Evolutionary conservation across 1,284 basidiomycete species (phyloP).

Genomic region (Trichosporon sp.): DNA sequence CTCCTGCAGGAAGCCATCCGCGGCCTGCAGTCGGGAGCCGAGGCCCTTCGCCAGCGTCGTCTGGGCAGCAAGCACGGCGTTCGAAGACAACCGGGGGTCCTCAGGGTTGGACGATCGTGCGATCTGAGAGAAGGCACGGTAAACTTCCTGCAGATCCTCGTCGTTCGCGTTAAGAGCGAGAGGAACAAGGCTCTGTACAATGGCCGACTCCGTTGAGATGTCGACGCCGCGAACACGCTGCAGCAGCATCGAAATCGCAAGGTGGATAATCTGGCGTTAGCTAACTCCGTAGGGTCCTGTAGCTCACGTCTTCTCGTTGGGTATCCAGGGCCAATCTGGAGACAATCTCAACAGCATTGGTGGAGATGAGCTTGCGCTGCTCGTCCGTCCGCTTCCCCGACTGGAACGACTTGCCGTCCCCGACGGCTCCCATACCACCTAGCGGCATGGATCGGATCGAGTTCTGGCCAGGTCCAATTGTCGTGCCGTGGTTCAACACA

Average conservation of each 20-base stretch:
- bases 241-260: slow-evolving; percentile 88
- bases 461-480: slow-evolving; percentile 33
- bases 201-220: slow-evolving; percentile 82
- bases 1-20: slow-evolving; percentile 79
- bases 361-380: slow-evolving; percentile 78
- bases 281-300: slow-evolving; percentile 9
- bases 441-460: slow-evolving; percentile 39
- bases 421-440: slow-evolving; percentile 7
- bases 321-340: slow-evolving; percentile 81
- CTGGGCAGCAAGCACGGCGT: slow-evolving; percentile 85
- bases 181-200: slow-evolving; percentile 87
- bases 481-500: slow-evolving; percentile 74
- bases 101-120: slow-evolving; percentile 81
- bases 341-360: slow-evolving; percentile 87
- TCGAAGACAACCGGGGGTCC: slow-evolving; percentile 80
- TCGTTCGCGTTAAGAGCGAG: slow-evolving; percentile 78
- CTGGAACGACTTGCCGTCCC: slow-evolving; percentile 18
- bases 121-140: slow-evolving; percentile 80
- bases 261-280: slow-evolving; percentile 67
- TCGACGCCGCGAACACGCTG: slow-evolving; percentile 84
- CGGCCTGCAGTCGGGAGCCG: slow-evolving; percentile 68
- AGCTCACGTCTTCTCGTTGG: slow-evolving; percentile 69
- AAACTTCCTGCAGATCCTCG: slow-evolving; percentile 79
- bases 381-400: slow-evolving; percentile 66
- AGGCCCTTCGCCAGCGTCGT: slow-evolving; percentile 81